Evolutionary conservation across 1,139 yeast genomes (phyloP).

Genomic region (Suhomyces bribrorum): DNA sequence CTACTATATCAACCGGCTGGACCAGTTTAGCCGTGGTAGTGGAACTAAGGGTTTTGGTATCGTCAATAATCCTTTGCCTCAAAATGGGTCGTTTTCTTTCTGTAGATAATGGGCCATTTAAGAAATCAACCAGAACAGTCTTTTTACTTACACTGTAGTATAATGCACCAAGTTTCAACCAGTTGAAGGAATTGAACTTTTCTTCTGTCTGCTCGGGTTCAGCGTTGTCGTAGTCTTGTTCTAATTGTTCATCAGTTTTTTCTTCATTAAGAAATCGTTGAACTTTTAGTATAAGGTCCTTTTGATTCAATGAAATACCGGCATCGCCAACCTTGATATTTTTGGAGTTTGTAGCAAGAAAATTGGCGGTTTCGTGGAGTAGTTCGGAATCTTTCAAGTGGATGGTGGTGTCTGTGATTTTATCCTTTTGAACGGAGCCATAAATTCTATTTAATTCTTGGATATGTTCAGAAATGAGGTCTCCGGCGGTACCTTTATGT

Average conservation of each 20-base stretch:
- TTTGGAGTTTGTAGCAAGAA: conserved; percentile 54
- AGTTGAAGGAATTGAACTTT: conserved; percentile 46
- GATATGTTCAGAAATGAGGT: conserved; percentile 28
- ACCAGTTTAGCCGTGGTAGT: conserved; percentile 58
- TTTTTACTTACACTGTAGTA: conserved; percentile 49
- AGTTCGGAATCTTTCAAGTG: conserved; percentile 43
- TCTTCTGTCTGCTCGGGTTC: conserved; percentile 22
- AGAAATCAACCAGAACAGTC: conserved; percentile 57
- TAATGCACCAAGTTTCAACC: conserved; percentile 62
- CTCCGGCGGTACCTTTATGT: conserved; percentile 37
- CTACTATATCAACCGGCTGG: conserved; percentile 50
- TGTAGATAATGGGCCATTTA: conserved; percentile 72
- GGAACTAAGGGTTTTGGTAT: conserved; percentile 36
- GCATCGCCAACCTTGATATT: conserved; percentile 58
- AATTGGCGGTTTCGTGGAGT: conserved; percentile 38
- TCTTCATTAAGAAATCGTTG: conserved; percentile 36
- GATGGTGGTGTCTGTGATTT: conserved; percentile 27
- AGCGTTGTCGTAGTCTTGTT: conserved; percentile 8
- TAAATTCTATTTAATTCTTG: conserved; percentile 32
- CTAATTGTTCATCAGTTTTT: conserved; percentile 17
- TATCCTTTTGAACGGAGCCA: conserved; percentile 30
- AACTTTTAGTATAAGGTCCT: conserved; percentile 46
- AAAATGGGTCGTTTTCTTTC: conserved; percentile 50
- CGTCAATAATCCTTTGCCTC: conserved; percentile 42
- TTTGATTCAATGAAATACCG: conserved; percentile 48